Percentiles rank a stretch among this genome's conserved stretches.
Conservation (phyloP, 1,139 yeast genomes). For the Candida anutae region DNA sequence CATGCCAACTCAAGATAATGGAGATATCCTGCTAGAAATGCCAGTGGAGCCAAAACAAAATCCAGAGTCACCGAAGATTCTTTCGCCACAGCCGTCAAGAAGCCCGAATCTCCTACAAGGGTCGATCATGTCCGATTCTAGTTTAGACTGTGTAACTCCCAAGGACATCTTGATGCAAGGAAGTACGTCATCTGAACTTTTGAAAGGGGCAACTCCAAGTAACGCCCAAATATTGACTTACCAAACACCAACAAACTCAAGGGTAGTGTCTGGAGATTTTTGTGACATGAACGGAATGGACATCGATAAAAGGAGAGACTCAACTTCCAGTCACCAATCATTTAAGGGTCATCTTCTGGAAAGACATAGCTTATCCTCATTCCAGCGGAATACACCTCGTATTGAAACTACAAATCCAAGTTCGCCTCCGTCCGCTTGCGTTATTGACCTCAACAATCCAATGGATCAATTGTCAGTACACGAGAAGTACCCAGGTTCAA, state of each 20-base stretch:
- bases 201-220: constrained; percentile 8
- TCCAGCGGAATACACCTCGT: constrained; percentile 40
- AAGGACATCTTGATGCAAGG: constrained; percentile 31
- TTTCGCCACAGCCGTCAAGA: constrained; percentile 28
- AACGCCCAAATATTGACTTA: constrained; percentile 16
- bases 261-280: constrained; percentile 21
- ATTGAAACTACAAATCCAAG: constrained; percentile 30
- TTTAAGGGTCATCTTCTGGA: constrained; percentile 49
- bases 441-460: constrained; percentile 5
- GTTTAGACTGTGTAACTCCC: constrained; percentile 26
- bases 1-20: too few relatives aligned
- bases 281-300: constrained; percentile 26
- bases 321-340: constrained; percentile 13
- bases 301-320: constrained; percentile 8
- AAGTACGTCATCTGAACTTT: constrained; percentile 12
- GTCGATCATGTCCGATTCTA: constrained; percentile 28
- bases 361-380: constrained; percentile 44
- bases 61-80: constrained; percentile 8
- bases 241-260: constrained; percentile 11
- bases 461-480: constrained; percentile 4
- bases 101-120: constrained; percentile 35
- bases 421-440: constrained; percentile 31
- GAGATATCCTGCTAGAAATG: too few relatives aligned
- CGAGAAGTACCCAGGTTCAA: constrained; percentile 12
- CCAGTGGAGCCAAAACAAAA: constrained; percentile 3